phyloP scores from a whole-genome alignment of 805 yeast genomes.

The Grigorovia humatica region DNA sequence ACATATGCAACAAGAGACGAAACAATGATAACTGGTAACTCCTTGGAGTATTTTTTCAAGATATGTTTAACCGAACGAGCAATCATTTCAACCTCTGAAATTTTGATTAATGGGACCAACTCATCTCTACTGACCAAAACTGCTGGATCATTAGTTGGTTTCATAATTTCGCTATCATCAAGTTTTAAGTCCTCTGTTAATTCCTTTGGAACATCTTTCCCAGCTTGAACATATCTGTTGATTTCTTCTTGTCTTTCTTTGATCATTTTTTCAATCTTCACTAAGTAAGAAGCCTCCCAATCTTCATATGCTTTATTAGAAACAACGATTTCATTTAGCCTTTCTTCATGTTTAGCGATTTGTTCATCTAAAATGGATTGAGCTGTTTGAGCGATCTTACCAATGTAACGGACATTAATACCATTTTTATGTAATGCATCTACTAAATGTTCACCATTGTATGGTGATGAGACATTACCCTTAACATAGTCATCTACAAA shows the following conservation, averaged over 20 bases:
- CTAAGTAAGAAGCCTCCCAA: conserved; percentile 24
- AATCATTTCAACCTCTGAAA: conserved; percentile 54
- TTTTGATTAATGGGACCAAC: conserved; percentile 37
- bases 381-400: conserved; percentile 33
- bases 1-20: conserved; percentile 57
- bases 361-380: conserved; percentile 20
- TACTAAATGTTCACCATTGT: conserved; percentile 72
- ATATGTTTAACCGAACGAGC: conserved; percentile 73
- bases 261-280: conserved; percentile 24
- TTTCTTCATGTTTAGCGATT: conserved; percentile 13
- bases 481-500: conserved; percentile 36
- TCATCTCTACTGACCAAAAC: conserved; percentile 28
- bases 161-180: conserved; percentile 26
- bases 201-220: conserved; percentile 29
- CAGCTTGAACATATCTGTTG: conserved; percentile 24
- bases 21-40: conserved; percentile 43
- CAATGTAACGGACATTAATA: conserved; percentile 82
- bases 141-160: conserved; percentile 28
- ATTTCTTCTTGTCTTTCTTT: conserved; percentile 29
- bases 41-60: conserved; percentile 39
- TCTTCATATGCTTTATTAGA: conserved; percentile 26
- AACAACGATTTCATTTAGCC: conserved; percentile 18
- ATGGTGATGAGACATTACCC: conserved; percentile 47
- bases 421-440: conserved; percentile 66
- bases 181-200: conserved; percentile 26